A percentile compares a stretch with the other conserved stretches of the same genome.
These are phyloP conservation scores for Euphorbia schlechtendalii DNA, from an alignment of 441 rosid species.

Conservation along the genomic window DNA sequence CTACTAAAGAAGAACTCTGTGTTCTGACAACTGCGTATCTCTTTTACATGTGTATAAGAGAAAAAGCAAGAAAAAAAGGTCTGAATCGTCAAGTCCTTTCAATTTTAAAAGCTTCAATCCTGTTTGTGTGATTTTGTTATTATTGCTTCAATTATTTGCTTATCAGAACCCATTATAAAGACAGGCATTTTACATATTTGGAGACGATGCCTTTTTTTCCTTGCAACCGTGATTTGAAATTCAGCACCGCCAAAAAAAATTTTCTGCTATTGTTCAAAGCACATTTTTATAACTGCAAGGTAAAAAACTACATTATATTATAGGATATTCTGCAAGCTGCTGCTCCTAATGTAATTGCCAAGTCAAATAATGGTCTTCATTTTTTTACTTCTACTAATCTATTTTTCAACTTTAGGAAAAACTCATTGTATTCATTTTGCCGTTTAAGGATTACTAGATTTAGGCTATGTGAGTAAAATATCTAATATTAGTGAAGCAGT, in stretches of 20 bases:
- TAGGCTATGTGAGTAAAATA: too few species aligned
- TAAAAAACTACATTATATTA: background rate
- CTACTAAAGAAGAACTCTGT: conserved; percentile 28
- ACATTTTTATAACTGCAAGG: background rate
- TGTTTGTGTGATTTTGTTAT: conserved; percentile 17
- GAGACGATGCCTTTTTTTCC: too few species aligned
- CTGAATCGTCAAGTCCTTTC: conserved; percentile 41
- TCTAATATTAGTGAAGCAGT: too few species aligned
- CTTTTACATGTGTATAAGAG: conserved; percentile 7
- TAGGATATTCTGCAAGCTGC: background rate
- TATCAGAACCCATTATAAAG: too few species aligned
- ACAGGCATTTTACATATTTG: too few species aligned
- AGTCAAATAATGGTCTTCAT: background rate
- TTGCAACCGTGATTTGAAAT: background rate
- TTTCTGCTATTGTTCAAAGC: background rate
- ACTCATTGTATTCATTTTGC: background rate
- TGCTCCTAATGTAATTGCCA: background rate
- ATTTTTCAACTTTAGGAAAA: too few species aligned
- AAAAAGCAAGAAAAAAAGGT: conserved; percentile 12
- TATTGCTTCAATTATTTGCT: conserved; percentile 1
- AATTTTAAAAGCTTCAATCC: conserved; percentile 5
- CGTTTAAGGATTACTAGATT: background rate
- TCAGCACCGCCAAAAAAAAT: too few species aligned
- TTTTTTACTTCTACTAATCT: background rate
- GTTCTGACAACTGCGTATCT: conserved; percentile 39